Evolutionary conservation across 1,284 basidiomycete species (phyloP).

Genomic region (Wallemia hederae): DNA sequence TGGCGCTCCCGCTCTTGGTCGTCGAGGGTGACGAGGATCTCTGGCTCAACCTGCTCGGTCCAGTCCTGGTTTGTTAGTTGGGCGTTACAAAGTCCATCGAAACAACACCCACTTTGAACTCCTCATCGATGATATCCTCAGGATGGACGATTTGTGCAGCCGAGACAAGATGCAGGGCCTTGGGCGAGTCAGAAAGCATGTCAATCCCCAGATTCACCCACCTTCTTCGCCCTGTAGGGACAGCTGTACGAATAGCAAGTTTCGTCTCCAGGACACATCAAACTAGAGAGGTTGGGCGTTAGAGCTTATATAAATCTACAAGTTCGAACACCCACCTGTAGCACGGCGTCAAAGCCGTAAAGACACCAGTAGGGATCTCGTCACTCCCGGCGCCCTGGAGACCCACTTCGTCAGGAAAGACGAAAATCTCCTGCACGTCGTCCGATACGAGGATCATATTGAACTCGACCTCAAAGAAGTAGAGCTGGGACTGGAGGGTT

Average conservation of each 20-base stretch:
- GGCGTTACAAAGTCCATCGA: neutral
- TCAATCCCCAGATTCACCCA: neutral
- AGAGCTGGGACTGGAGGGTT: slow-evolving; percentile 65
- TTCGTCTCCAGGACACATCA: slow-evolving; percentile 15
- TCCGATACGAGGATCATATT: slow-evolving; percentile 55
- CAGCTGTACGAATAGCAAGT: slow-evolving; percentile 36
- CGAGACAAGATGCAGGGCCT: slow-evolving; percentile 8
- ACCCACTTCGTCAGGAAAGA: slow-evolving; percentile 64
- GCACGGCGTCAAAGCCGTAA: slow-evolving; percentile 41
- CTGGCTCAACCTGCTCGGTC: slow-evolving; percentile 1
- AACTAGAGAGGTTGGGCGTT: slow-evolving; percentile 5
- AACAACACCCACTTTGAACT: slow-evolving; percentile 3
- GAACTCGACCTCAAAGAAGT: slow-evolving; percentile 95
- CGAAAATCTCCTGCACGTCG: slow-evolving; percentile 79
- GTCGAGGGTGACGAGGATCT: neutral
- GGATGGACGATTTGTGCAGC: slow-evolving; percentile 6
- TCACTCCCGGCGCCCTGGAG: slow-evolving; percentile 29
- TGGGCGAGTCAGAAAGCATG: slow-evolving; percentile 28
- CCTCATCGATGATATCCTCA: slow-evolving; percentile 6
- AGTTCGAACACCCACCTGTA: slow-evolving; percentile 23
- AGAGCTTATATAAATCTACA: neutral
- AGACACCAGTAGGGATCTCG: slow-evolving; percentile 57
- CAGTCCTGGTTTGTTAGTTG: neutral
- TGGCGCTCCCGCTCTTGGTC: neutral
- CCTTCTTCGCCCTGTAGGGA: slow-evolving; percentile 23